Percentiles rank a stretch among this genome's conserved stretches.
These are phyloP conservation scores for Chlamydomonas asymmetrica DNA, from an alignment of 139 green algal genomes.

Conservation along the genomic window DNA sequence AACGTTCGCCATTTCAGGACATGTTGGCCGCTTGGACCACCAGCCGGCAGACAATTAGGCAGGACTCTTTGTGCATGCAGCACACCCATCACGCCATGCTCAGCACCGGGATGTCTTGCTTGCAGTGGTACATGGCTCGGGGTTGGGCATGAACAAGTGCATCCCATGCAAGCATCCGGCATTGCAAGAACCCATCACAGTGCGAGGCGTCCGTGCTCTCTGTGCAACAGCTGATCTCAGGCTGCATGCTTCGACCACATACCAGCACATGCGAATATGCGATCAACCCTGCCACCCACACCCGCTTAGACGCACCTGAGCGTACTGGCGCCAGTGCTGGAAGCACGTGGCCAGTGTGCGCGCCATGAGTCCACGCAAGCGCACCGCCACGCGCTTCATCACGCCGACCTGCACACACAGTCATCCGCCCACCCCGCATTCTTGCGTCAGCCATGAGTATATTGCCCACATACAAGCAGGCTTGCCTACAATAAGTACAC, in stretches of 20 bases:
- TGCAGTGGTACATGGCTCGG: neutral
- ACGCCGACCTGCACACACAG: neutral
- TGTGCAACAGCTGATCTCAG: no score
- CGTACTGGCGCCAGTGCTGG: constrained; percentile 12
- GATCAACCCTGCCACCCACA: neutral
- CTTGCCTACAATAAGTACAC: neutral
- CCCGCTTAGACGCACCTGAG: neutral
- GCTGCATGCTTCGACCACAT: no score
- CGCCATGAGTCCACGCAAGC: constrained; percentile 11
- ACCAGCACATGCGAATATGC: no score
- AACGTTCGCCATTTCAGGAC: neutral
- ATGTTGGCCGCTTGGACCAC: neutral
- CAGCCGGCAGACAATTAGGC: neutral
- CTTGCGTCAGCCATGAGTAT: neutral
- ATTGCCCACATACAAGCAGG: neutral
- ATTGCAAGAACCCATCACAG: no score
- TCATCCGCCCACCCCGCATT: neutral
- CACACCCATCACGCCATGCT: no score
- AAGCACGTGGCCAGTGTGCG: constrained; percentile 8
- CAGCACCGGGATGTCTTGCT: neutral
- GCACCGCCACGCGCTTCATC: constrained; percentile 11
- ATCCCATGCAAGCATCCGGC: neutral
- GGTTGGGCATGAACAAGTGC: neutral
- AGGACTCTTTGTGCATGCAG: no score
- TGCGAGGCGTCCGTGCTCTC: no score